phyloP scores from a whole-genome alignment of 1,139 yeast genomes.

The Lodderomyces metapsilosis region DNA sequence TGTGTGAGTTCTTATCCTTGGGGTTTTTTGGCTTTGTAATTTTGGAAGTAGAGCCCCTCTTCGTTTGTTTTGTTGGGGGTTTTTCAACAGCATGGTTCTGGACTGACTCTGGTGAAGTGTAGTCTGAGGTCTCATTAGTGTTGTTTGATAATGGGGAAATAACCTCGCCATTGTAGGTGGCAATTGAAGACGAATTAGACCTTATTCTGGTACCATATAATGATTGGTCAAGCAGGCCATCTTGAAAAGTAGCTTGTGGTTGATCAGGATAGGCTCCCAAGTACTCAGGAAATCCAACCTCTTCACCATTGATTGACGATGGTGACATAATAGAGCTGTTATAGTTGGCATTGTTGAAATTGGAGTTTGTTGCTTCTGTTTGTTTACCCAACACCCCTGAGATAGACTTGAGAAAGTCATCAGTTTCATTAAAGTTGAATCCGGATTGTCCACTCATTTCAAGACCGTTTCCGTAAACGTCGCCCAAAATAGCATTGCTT shows the following conservation, averaged over 20 bases:
- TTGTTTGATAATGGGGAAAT: conserved; percentile 28
- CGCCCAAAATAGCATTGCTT: background rate
- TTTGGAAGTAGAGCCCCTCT: conserved; percentile 7
- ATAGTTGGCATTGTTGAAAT: conserved; percentile 4
- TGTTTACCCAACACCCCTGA: conserved; percentile 22
- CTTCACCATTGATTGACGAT: conserved; percentile 13
- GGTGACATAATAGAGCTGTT: conserved; percentile 11
- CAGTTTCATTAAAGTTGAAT: conserved; percentile 36
- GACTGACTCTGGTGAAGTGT: conserved; percentile 34
- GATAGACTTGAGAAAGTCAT: conserved; percentile 32
- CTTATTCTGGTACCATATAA: conserved; percentile 9
- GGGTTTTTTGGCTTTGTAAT: conserved; percentile 32
- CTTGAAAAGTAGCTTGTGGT: conserved; percentile 4
- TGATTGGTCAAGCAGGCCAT: background rate
- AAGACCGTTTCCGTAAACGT: conserved; percentile 2
- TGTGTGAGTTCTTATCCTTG: conserved; percentile 69
- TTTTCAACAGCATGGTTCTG: conserved; percentile 9
- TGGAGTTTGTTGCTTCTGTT: background rate
- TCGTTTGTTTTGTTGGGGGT: conserved; percentile 5
- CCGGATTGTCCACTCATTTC: conserved; percentile 4
- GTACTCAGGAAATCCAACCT: conserved; percentile 6
- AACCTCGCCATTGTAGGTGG: conserved; percentile 11
- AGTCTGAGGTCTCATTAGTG: conserved; percentile 27
- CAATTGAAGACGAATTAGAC: conserved; percentile 12
- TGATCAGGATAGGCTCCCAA: conserved; percentile 5